Conservation (phyloP, 1,139 yeast genomes). For the Blastobotrys elegans region DNA sequence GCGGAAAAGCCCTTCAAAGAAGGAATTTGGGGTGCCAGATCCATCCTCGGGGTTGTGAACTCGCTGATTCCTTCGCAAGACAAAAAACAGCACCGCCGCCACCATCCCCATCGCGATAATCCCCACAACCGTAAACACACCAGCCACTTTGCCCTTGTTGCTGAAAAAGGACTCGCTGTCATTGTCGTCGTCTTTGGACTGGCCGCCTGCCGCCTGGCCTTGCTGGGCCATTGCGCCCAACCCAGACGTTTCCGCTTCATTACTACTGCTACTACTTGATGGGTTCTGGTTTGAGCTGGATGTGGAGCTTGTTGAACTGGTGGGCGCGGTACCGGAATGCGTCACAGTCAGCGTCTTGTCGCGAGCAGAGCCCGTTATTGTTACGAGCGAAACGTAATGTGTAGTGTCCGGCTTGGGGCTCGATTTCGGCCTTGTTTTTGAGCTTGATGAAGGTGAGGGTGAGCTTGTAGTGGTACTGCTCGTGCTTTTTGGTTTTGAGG, state of each 20-base stretch:
- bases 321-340: neutral
- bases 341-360: slow-evolving; percentile 7
- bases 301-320: neutral
- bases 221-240: slow-evolving; percentile 13
- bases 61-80: slow-evolving; percentile 24
- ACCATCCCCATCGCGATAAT: slow-evolving; percentile 45
- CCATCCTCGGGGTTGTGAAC: slow-evolving; percentile 21
- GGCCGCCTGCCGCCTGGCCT: neutral
- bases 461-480: slow-evolving; percentile 12
- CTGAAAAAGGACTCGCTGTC: slow-evolving; percentile 47
- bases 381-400: slow-evolving; percentile 19
- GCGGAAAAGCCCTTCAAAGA: slow-evolving; percentile 11
- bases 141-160: slow-evolving; percentile 63
- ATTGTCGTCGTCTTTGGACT: slow-evolving; percentile 12
- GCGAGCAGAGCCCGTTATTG: slow-evolving; percentile 23
- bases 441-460: slow-evolving; percentile 15
- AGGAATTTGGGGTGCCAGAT: slow-evolving; percentile 11
- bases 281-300: too few species aligned
- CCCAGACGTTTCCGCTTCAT: slow-evolving; percentile 11
- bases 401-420: slow-evolving; percentile 12
- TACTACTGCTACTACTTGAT: slow-evolving; percentile 1
- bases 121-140: slow-evolving; percentile 67
- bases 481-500: slow-evolving; percentile 16
- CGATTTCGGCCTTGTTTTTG: slow-evolving; percentile 9
- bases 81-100: slow-evolving; percentile 27